Percentiles rank a stretch among this genome's conserved stretches.
These are phyloP conservation scores for Fusarium poae DNA, from an alignment of 2,329 filamentous ascomycete species.

Conservation along the genomic window DNA sequence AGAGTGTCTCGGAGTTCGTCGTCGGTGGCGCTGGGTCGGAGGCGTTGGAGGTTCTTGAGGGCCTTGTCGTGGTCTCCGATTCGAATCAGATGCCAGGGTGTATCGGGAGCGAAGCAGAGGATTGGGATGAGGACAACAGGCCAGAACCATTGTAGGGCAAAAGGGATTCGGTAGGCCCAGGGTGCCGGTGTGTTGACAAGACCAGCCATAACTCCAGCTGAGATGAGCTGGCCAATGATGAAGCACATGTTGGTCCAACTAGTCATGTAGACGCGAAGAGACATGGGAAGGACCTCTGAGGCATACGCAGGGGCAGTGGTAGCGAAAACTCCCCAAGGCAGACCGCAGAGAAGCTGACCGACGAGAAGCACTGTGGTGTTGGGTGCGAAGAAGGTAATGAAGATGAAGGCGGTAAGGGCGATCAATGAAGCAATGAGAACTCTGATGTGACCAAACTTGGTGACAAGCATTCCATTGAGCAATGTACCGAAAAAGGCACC, in stretches of 20 bases:
- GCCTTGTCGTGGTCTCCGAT: constrained; percentile 53
- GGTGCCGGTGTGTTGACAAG: constrained; percentile 51
- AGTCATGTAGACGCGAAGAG: constrained; percentile 60
- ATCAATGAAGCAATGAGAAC: constrained; percentile 60
- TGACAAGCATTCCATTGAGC: constrained; percentile 61
- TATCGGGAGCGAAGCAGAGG: constrained; percentile 61
- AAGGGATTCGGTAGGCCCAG: constrained; percentile 63
- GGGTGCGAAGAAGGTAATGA: constrained; percentile 61
- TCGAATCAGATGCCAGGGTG: constrained; percentile 60
- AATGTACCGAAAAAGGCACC: constrained; percentile 64
- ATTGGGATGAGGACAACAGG: constrained; percentile 57
- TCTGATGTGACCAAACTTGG: constrained; percentile 59
- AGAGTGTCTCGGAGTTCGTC: constrained; percentile 54
- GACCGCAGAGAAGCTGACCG: constrained; percentile 60
- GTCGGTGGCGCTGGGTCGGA: constrained; percentile 49
- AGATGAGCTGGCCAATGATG: constrained; percentile 61
- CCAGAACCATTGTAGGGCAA: constrained; percentile 64
- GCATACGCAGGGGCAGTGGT: constrained; percentile 63
- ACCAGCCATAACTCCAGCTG: constrained; percentile 51
- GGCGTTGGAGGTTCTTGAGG: constrained; percentile 50
- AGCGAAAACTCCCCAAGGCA: constrained; percentile 62
- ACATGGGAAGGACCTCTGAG: constrained; percentile 57
- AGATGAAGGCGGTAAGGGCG: constrained; percentile 58
- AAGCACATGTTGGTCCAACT: constrained; percentile 63
- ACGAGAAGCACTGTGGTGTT: constrained; percentile 55